Conservation (phyloP, 2,329 filamentous ascomycete species). For the Didymella arachidicola region DNA sequence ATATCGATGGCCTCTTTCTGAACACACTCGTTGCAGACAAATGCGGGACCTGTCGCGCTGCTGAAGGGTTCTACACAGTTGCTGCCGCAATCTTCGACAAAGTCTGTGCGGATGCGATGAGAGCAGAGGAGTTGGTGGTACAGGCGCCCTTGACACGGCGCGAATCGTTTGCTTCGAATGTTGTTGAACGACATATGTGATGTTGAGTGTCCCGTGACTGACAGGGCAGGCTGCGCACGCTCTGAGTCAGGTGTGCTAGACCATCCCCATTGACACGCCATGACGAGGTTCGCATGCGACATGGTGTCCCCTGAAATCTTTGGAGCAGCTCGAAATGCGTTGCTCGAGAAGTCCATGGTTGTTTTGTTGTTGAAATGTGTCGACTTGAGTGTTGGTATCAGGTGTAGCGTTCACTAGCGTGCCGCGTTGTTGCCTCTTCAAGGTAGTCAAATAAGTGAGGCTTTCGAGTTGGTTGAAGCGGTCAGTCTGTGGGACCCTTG, state of each 20-base stretch:
- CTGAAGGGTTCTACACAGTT: conserved; percentile 46
- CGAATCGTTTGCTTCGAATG: conserved; percentile 40
- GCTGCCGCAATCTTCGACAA: conserved; percentile 46
- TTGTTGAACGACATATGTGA: conserved; percentile 28
- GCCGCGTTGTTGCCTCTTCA: conserved; percentile 35
- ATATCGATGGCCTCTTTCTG: conserved; percentile 38
- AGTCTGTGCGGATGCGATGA: conserved; percentile 47
- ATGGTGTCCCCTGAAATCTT: conserved; percentile 45
- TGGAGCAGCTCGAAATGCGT: conserved; percentile 31
- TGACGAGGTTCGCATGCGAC: conserved; percentile 44
- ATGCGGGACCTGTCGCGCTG: conserved; percentile 28
- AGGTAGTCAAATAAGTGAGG: conserved; percentile 5
- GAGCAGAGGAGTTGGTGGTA: conserved; percentile 49
- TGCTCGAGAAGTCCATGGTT: conserved; percentile 45
- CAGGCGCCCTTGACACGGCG: conserved; percentile 45
- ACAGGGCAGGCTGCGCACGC: conserved; percentile 18
- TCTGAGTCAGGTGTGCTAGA: conserved; percentile 35
- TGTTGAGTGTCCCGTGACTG: conserved; percentile 17
- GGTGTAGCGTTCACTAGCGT: conserved; percentile 28
- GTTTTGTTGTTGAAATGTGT: background rate
- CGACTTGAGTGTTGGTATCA: conserved; percentile 30
- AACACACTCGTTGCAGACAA: conserved; percentile 46
- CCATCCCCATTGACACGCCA: conserved; percentile 48
- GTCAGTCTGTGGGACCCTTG: conserved; percentile 3
- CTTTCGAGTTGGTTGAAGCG: conserved; percentile 11